Conservation (phyloP, 106 monocot species). For the Dioscorea alata region DNA sequence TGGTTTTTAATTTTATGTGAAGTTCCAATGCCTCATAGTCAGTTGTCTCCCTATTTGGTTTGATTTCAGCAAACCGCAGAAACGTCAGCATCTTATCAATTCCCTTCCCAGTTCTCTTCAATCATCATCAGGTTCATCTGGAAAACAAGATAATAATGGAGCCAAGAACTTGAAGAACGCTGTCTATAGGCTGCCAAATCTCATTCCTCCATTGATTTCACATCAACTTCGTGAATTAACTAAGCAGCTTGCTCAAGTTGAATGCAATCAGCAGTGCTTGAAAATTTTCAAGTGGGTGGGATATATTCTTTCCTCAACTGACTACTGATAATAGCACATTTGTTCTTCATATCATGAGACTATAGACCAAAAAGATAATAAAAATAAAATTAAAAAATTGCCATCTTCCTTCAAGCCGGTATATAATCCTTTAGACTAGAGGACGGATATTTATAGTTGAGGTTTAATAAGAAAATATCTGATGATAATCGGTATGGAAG, state of each 20-base stretch:
- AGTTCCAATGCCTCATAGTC: too few relatives aligned
- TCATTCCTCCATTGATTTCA: conserved; percentile 67
- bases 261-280: conserved; percentile 62
- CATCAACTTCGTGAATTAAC: conserved; percentile 72
- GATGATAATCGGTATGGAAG: too few relatives aligned
- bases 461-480: too few relatives aligned
- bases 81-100: conserved; percentile 59
- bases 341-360: too few relatives aligned
- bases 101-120: conserved; percentile 59
- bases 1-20: too few relatives aligned
- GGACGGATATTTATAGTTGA: too few relatives aligned
- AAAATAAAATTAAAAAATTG: too few relatives aligned
- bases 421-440: too few relatives aligned
- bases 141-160: conserved; percentile 19
- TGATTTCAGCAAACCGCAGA: conserved; percentile 75
- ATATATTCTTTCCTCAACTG: neutral
- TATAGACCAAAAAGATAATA: too few relatives aligned
- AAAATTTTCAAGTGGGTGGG: conserved; percentile 54
- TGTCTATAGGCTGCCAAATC: conserved; percentile 65
- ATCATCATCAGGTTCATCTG: conserved; percentile 42
- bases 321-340: neutral
- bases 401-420: too few relatives aligned
- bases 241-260: conserved; percentile 71
- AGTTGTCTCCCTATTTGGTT: conserved; percentile 20
- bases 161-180: conserved; percentile 35